Conservation (phyloP, 78 protist species). For the Diacronema lutheri region DNA sequence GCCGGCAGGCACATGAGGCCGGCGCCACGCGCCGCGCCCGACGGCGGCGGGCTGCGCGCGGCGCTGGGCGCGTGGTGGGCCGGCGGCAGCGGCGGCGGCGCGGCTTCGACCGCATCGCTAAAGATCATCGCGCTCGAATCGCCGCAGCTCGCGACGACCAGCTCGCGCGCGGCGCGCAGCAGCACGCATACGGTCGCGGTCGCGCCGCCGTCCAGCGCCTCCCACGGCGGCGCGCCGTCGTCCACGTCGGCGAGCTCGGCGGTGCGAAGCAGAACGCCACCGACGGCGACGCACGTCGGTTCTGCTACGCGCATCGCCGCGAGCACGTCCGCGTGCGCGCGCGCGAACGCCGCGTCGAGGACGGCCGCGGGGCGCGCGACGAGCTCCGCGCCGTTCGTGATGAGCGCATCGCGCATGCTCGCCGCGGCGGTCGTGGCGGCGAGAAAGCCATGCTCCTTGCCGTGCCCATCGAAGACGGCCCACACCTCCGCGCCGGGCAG, state of each 20-base stretch:
- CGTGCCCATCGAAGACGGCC: conserved; percentile 4
- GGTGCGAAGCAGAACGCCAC: too few species aligned
- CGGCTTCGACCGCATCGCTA: neutral
- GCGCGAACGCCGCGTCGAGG: neutral
- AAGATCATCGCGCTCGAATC: neutral
- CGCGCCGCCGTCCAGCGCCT: conserved; percentile 19
- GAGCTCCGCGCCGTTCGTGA: neutral
- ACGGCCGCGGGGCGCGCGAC: neutral
- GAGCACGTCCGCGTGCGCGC: neutral
- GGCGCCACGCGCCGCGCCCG: neutral
- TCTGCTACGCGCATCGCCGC: neutral
- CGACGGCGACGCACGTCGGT: too few species aligned
- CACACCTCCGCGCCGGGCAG: neutral
- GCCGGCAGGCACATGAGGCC: neutral
- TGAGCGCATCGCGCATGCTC: neutral
- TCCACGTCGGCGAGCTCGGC: neutral
- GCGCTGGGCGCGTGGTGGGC: neutral
- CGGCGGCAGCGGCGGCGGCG: neutral
- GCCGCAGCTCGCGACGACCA: neutral
- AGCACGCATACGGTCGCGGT: neutral
- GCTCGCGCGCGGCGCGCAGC: neutral
- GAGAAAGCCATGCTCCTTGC: neutral
- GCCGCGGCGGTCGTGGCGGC: neutral
- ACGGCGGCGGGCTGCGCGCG: neutral
- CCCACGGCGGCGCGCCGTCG: neutral